Base-by-base conservation (phyloP, 768 basidiomycete genomes). In the Macrolepiota albuminosa region DNA sequence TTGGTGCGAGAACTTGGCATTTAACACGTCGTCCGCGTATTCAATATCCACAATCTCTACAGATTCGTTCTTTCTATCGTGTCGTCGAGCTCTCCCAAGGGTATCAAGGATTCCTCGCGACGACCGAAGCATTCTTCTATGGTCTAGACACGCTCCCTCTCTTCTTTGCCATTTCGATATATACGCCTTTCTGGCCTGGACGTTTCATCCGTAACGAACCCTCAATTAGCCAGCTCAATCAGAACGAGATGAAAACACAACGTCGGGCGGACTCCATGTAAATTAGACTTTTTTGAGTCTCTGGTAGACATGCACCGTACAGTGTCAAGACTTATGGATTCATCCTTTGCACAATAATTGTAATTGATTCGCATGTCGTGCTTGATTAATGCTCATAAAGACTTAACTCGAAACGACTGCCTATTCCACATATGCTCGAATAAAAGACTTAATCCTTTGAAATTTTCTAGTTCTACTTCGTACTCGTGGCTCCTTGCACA, bases 51-150 rank as follows among this genome's bases (percentile, higher is more conserved):
- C 3, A 26, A n/a, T 49, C 26, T 39, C 29, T 60, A 33, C 52
- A 86, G 86, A 78, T 88, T 62, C 88, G 89, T 57, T 89, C 85
- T 42, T 70, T 78, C 2, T 91, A 84, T 73, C 73, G 80, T 67
- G 78, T 78, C 11, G 74, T 79, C 18, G 88, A 91, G 64, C 76
- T 84, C 33, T 80, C 83, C 3, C 73, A 88, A 69, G 89, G 89
- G n/a, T 88, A 75, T 69, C 60, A 70, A 26, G 86, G 86, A 3
- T 73, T 74, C 40, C 76, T 90, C 21, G 78, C 82, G 6, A 84
- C 78, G 2, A 80, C 78, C 4, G 87, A 90, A 68, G 70, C 67
- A 3, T 83, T 78, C 64, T 89, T 91, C 69, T 91, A 89, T 67
- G 81, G 73, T 1, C 74, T 90, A 42, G 75, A 92, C 68, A 81